These are phyloP conservation scores for Ogataea naganishii DNA, from an alignment of 805 yeast genomes.

Conservation along the genomic window DNA sequence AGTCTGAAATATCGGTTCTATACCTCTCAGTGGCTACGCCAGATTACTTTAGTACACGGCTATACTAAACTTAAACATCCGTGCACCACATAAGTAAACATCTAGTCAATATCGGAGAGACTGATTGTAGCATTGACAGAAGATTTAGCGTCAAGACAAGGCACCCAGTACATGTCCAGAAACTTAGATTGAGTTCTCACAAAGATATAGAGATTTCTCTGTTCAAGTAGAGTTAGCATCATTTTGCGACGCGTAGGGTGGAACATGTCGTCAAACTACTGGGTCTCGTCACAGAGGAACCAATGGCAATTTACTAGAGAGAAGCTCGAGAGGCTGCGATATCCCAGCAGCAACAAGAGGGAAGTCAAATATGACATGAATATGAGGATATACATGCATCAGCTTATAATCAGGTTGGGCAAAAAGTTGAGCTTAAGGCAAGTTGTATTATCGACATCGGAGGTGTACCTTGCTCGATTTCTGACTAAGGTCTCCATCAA, in stretches of 20 bases:
- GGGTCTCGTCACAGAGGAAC: conserved; percentile 75
- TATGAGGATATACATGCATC: conserved; percentile 73
- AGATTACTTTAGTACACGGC: no score
- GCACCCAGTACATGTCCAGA: no score
- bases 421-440: conserved; percentile 72
- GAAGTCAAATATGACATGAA: conserved; percentile 42
- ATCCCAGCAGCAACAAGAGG: neutral
- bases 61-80: no score
- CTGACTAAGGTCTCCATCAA: conserved; percentile 61
- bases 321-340: conserved; percentile 26
- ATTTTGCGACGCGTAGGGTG: no score
- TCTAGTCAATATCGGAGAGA: no score
- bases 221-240: neutral
- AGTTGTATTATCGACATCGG: conserved; percentile 81
- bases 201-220: no score
- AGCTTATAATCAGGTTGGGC: conserved; percentile 67
- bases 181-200: no score
- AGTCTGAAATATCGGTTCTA: no score
- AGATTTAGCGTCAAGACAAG: no score
- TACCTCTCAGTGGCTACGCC: no score
- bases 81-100: no score
- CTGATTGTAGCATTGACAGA: no score
- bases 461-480: conserved; percentile 74
- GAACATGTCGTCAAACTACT: conserved; percentile 82
- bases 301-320: conserved; percentile 77